A percentile compares a stretch with the other conserved stretches of the same genome.
Evolutionary conservation across 2,329 filamentous ascomycete genomes (phyloP).

Genomic region (Hymenoscyphus salicellus): DNA sequence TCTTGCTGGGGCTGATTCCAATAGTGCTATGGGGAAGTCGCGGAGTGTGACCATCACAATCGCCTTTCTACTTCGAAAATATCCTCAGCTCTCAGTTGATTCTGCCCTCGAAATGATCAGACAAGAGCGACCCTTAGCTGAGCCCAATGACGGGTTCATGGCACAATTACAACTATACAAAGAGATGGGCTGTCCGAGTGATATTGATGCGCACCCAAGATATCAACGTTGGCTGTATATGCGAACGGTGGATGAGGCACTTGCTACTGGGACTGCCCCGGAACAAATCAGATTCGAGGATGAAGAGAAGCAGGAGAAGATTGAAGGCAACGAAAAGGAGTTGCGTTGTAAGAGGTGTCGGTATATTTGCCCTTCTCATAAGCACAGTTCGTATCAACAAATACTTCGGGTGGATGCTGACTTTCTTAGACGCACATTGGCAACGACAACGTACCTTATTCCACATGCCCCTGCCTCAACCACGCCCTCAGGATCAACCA

Average conservation of each 20-base stretch:
- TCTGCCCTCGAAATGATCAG: conserved; percentile 69
- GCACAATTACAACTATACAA: conserved; percentile 82
- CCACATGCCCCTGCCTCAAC: conserved; percentile 45
- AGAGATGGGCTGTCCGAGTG: conserved; percentile 75
- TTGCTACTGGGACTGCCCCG: conserved; percentile 75
- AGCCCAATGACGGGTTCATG: conserved; percentile 92
- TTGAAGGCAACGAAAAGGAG: conserved; percentile 45
- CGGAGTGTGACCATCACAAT: conserved; percentile 81
- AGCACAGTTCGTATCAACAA: background rate
- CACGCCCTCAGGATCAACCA: conserved; percentile 31
- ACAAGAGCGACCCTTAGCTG: conserved; percentile 69
- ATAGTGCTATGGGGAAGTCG: conserved; percentile 95
- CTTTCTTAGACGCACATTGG: conserved; percentile 47
- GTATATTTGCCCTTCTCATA: conserved; percentile 33
- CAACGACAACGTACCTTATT: conserved; percentile 59
- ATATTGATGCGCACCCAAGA: conserved; percentile 64
- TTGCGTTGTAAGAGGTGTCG: conserved; percentile 91
- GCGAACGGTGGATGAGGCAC: conserved; percentile 61
- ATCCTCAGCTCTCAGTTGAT: conserved; percentile 45
- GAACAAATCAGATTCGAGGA: conserved; percentile 80
- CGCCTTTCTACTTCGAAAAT: conserved; percentile 76
- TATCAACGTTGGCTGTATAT: conserved; percentile 80
- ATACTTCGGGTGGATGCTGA: background rate
- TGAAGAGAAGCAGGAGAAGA: conserved; percentile 48
- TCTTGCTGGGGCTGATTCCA: background rate